A percentile compares a stretch with the other conserved stretches of the same genome.
Conservation (phyloP, 768 basidiomycete genomes). For the Mycena vulgaris region DNA sequence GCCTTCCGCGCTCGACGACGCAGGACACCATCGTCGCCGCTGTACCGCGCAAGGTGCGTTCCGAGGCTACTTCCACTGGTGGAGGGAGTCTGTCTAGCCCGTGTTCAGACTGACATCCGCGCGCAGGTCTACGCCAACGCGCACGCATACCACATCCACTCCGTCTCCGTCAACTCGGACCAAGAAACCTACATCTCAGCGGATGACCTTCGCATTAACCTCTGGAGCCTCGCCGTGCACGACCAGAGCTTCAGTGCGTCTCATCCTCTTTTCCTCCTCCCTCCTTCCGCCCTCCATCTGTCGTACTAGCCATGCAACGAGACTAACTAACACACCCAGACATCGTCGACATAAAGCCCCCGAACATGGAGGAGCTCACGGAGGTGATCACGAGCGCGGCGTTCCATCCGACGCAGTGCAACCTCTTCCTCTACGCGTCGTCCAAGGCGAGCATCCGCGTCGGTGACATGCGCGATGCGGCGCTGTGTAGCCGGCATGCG, state of each 20-base stretch:
- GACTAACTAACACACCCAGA: slow-evolving; percentile 70
- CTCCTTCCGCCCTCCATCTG: not conserved
- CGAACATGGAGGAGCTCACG: slow-evolving; percentile 99
- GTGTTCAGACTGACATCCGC: too few relatives aligned
- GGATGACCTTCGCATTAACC: slow-evolving; percentile 96
- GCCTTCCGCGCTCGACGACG: slow-evolving; percentile 89
- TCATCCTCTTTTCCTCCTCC: not conserved
- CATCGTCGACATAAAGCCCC: slow-evolving; percentile 99
- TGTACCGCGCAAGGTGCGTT: slow-evolving; percentile 92
- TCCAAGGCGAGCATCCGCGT: slow-evolving; percentile 99
- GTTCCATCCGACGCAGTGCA: slow-evolving; percentile 98
- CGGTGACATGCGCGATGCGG: slow-evolving; percentile 98
- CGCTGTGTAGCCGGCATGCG: slow-evolving; percentile 93
- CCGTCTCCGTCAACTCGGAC: slow-evolving; percentile 99
- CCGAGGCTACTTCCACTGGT: too few relatives aligned
- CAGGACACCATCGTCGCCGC: slow-evolving; percentile 99
- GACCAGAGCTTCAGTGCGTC: slow-evolving; percentile 99
- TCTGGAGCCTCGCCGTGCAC: slow-evolving; percentile 98
- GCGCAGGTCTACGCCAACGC: slow-evolving; percentile 86
- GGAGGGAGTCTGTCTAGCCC: too few relatives aligned
- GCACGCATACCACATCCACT: slow-evolving; percentile 99
- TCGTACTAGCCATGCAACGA: too few relatives aligned
- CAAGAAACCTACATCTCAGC: slow-evolving; percentile 99
- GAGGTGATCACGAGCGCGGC: slow-evolving; percentile 99
- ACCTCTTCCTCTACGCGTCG: slow-evolving; percentile 99